Evolutionary conservation across 495 filamentous ascomycete species (phyloP), one percentile per base, ranked within the genome.

Genomic region (Thermochaetoides thermophila): DNA sequence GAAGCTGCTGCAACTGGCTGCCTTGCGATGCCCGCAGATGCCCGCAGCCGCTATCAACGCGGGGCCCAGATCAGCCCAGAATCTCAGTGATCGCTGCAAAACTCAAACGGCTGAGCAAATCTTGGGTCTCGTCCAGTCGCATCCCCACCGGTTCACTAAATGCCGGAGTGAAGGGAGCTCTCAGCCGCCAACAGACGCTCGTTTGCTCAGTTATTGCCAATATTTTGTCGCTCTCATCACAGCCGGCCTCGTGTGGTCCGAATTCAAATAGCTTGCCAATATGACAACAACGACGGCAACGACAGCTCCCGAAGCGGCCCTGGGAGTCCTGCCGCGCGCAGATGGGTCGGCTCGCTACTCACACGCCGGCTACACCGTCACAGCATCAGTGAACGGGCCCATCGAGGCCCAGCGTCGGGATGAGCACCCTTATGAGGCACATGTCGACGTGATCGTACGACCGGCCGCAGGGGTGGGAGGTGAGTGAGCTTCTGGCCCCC

Each of bases 271-370:
- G n/a, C 27, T 32, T 19, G 15, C n/a, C 9, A 57, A 38, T 22
- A 72, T 69, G 66, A 51, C 59, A 1, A 46, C 46, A 18, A 51
- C 51, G 24, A 44, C 57, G 29, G 56, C 46, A 18, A 51, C 51
- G 24, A 44, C 57, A 31, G 56, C 56, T 30, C 66, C 66, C 26
- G 57, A 64, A 31, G 66, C 60, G 9, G 37, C 57, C 5, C 45
- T 77, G 4, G 69, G 64, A 7, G 64, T 69, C 42, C 72, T 95
- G 5, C 56, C 67, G 35, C 78, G 78, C 24, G 66, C 84, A 18
- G 85, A 95, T 53, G 89, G 89, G 31, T 96, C 89, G 32, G 84
- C 84, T 7, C 81, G 71, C 19, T 87, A 84, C 51, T 73, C 76
- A 11, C 65, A 70, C 36, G 76, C 78, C 29, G 81, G 81, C 21